Base-by-base conservation (phyloP, 2,329 filamentous ascomycete species). In the Ophiognomonia clavigignenti-juglandacearum region DNA sequence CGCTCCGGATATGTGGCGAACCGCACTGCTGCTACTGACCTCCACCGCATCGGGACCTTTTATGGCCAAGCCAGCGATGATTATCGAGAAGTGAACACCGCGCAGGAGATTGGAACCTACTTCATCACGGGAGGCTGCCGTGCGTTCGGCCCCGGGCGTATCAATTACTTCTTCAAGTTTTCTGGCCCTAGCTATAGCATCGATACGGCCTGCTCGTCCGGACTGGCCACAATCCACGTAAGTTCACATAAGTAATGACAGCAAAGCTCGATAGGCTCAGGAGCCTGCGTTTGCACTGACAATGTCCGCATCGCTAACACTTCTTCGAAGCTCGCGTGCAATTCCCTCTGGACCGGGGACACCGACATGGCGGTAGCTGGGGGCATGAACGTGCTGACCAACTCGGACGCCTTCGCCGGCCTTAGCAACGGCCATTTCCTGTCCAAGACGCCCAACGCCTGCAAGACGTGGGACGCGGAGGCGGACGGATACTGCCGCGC, bases 401-500 rank as follows among this genome's bases (percentile, higher is more conserved):
- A 89, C 66, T 85, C 87, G 0, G 86, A 91, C 62, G 86, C 86
- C 69, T 88, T 88, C 66, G 75, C 84, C 10, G 86, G 85, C 55
- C 71, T 92, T 6, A 85, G 82, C 60, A 81, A 85, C 55, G 87
- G 85, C 13, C 84, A 88, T 57, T 91, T 92, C 67, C 68, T 92
- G 55, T 88, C 85, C 26, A 85, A 85, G 67, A 86, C 79, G 43
- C n/a, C n/a, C n/a, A 85, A 86, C 6, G 78, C 81, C 53, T 91
- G 86, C 65, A 87, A 88, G 59, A 88, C 87, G 0, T 93, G 88
- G 60, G 87, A 92, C 63, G 83, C 88, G 53, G 80, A 76, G 31
- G 88, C 88, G 3, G 86, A 91, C 64, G 88, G 88, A 1, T 92
- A 93, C 66, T 92, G 87, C 67, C 82, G 88, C 61, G 86, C 82